Conservation (phyloP, 2,329 filamentous ascomycete genomes). For the Alternaria tenuissima region DNA sequence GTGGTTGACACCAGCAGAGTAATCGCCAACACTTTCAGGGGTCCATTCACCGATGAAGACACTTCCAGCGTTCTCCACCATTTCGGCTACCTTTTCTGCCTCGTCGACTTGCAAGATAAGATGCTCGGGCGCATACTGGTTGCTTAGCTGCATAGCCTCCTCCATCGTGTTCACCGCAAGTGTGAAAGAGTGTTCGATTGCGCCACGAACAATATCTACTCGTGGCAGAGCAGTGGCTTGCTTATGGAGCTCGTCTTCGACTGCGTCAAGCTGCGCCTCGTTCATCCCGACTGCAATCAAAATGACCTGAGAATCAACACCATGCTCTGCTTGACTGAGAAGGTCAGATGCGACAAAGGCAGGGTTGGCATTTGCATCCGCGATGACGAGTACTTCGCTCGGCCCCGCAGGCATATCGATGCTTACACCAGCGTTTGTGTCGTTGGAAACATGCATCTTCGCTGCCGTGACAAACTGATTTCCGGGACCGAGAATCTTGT, state of each 20-base stretch:
- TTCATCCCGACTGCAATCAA: slow-evolving; percentile 83
- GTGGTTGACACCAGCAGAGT: slow-evolving; percentile 97
- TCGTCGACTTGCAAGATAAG: slow-evolving; percentile 88
- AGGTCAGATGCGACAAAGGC: slow-evolving; percentile 96
- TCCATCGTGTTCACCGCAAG: slow-evolving; percentile 78
- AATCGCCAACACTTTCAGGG: slow-evolving; percentile 96
- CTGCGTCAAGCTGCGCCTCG: slow-evolving; percentile 76
- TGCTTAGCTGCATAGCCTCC: slow-evolving; percentile 82
- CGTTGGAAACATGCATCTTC: slow-evolving; percentile 98
- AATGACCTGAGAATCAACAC: slow-evolving; percentile 94
- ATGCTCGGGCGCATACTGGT: slow-evolving; percentile 95
- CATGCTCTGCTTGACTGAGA: slow-evolving; percentile 94
- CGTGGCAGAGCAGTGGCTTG: slow-evolving; percentile 88
- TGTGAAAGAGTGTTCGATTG: slow-evolving; percentile 91
- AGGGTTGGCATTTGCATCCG: slow-evolving; percentile 86
- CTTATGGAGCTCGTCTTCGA: slow-evolving; percentile 88
- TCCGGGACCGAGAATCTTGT: slow-evolving; percentile 97
- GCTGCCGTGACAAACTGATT: slow-evolving; percentile 99
- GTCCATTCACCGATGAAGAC: slow-evolving; percentile 98
- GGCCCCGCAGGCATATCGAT: slow-evolving; percentile 99
- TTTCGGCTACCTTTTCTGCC: slow-evolving; percentile 75
- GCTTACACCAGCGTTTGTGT: slow-evolving; percentile 91
- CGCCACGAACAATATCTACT: slow-evolving; percentile 89
- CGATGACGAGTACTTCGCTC: slow-evolving; percentile 95
- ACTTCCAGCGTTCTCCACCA: slow-evolving; percentile 92